A percentile compares a stretch with the other conserved stretches of the same genome.
Evolutionary conservation across 331 rosid species (phyloP).

Genomic region (Erythrophleum ivorense): DNA sequence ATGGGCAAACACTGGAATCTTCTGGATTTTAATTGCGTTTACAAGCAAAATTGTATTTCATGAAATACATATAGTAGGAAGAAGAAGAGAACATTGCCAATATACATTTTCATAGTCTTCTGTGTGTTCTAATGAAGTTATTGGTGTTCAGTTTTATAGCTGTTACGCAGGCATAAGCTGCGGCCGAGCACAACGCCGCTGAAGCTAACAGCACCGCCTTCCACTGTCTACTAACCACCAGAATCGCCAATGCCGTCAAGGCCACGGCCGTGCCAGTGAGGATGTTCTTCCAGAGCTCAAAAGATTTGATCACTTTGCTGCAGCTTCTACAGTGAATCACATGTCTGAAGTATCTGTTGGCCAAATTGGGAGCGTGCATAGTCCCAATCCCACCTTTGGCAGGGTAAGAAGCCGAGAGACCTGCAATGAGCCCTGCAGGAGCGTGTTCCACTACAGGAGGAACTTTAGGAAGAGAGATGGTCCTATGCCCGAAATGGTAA

Average conservation of each 20-base stretch:
- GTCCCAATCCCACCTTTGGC: conserved; percentile 71
- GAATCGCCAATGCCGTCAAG: conserved; percentile 52
- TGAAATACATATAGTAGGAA: too few species aligned
- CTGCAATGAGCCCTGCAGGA: conserved; percentile 63
- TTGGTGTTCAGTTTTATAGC: conserved; percentile 57
- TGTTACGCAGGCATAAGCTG: conserved; percentile 57
- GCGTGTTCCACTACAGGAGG: conserved; percentile 73
- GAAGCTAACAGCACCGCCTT: conserved; percentile 48
- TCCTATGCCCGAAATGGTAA: too few species aligned
- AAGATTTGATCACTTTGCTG: conserved; percentile 56
- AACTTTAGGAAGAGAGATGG: conserved; percentile 58
- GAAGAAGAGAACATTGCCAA: too few species aligned
- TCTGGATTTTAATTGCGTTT: too few species aligned
- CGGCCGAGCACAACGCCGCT: conserved; percentile 52
- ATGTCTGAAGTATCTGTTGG: conserved; percentile 65
- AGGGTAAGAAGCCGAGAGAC: conserved; percentile 51
- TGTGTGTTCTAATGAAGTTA: conserved; percentile 69
- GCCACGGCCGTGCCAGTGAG: conserved; percentile 50
- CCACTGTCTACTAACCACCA: conserved; percentile 56
- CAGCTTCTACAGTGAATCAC: conserved; percentile 64
- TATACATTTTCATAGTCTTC: conserved; percentile 65
- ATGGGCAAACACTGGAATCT: too few species aligned
- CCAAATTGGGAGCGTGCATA: conserved; percentile 59
- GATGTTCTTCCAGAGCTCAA: conserved; percentile 56
- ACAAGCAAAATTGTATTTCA: too few species aligned